Evolutionary conservation across 768 basidiomycete genomes (phyloP), one percentile per base, ranked within the genome.

Genomic region (Lentinula sp.): DNA sequence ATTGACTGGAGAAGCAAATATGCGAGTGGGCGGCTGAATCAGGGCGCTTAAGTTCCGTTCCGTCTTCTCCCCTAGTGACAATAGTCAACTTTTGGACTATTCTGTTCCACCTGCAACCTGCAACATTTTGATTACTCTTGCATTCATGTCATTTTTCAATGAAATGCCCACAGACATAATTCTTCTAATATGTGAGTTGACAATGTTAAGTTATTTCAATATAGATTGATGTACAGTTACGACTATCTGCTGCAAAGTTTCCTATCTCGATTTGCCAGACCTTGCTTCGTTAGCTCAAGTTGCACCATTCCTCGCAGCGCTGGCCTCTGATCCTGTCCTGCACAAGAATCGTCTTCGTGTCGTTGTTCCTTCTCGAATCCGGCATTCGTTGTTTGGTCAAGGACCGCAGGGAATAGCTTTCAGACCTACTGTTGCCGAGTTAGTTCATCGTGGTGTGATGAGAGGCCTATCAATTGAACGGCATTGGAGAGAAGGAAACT

Each of bases 201-300:
- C 42, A 18, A n/a, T 43, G 9, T 5, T 1, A n/a, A 20, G 46
- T 28, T 12, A 9, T 48, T 20, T 6, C 42, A 43, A n/a, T 20
- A 28, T 28, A 28, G 28, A 28, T 28, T 28, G 3, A 28, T 28
- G 3, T 48, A 9, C 20, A 10, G 18, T 20, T 20, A 48, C 46
- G 46, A 48, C 28, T 28, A 28, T 3, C 28, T 48, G n/a, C 18
- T 23, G 6, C 46, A 2, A 60, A 90, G 88, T 88, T 49, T 84
- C 85, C 0, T 91, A 82, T 69, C 77, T 91, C 59, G 90, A 91
- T 71, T 71, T 90, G 6, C 89, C 90, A 0, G 90, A 91, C 68
- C 79, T 90, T 50, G 80, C 80, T 51, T 66, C 76, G 1, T 69
- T 89, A 43, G 78, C 81, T 7, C 79, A 74, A 59, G 75, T 80